Evolutionary conservation across 257 asterid species (phyloP).

Genomic region (Solanum medicagineum): DNA sequence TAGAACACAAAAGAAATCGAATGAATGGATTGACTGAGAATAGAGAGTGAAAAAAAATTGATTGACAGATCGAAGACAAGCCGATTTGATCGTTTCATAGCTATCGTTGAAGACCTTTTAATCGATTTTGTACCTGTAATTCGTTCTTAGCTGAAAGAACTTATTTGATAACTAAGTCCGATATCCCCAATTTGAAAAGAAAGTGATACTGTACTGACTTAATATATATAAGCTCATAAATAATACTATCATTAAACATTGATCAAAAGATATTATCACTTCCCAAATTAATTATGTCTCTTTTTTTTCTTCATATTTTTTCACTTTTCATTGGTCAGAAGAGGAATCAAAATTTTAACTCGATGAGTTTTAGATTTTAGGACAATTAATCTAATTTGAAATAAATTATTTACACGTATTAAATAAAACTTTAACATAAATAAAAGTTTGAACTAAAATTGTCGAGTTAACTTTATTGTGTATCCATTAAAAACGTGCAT

Average conservation of each 20-base stretch:
- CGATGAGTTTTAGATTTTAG: background rate
- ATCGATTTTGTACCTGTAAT: too few species aligned
- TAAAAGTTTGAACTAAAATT: background rate
- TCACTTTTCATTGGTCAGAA: background rate
- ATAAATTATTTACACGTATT: background rate
- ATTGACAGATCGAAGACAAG: too few species aligned
- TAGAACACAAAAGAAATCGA: too few species aligned
- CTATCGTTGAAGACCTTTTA: too few species aligned
- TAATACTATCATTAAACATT: background rate
- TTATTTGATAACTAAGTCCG: too few species aligned
- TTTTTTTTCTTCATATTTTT: background rate
- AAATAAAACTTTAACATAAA: background rate
- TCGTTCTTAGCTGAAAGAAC: too few species aligned
- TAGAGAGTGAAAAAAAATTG: too few species aligned
- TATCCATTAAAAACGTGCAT: background rate
- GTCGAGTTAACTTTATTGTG: background rate
- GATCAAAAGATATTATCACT: background rate
- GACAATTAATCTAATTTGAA: background rate
- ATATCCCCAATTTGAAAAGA: too few species aligned
- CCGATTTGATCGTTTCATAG: too few species aligned
- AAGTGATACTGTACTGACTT: too few species aligned
- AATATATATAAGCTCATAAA: background rate
- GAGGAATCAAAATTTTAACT: background rate
- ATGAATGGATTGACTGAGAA: too few species aligned
- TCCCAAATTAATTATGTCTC: background rate